Evolutionary conservation across 305 asterid genomes (phyloP), one percentile per base, ranked within the genome.

Genomic region (Plantago rigida): DNA sequence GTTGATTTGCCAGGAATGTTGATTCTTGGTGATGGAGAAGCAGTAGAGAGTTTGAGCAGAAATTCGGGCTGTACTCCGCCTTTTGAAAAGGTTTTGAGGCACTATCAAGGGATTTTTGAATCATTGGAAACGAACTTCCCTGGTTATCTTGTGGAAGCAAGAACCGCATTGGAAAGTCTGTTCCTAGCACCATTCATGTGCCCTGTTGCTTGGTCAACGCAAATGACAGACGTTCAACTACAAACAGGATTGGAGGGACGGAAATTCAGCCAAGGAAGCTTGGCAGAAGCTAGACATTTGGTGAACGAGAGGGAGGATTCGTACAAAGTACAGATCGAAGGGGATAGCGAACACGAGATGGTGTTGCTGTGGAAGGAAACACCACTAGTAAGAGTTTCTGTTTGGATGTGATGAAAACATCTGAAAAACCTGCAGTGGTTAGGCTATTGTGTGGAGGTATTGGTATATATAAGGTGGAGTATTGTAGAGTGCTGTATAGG

Each of bases 21-120:
- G 58, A 72, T 69, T 62, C 71, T 82, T 51, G 92, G 89, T 14
- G 87, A 89, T 65, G 97, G 94, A 60, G 95, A 81, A 76, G 68
- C 73, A 3, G 66, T 56, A 69, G 83, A 74, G 26, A 41, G 45
- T 56, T 12, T 48, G 9, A 50, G 58, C 14, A 54, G 53, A 22
- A 57, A 56, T 29, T 48, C 64, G 0, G 67, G 69, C 13, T 82
- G 63, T 51, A 36, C 77, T 44, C 75, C 81, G 4, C 79, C 71
- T 64, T 84, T 84, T 56, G 78, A 81, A 62, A 54, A 58, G 51
- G 66, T 73, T 17, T 46, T 78, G 51, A 71, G 63, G 24, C 84
- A 80, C 67, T 84, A 80, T 69, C 81, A 77, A 51, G 82, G 84
- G 7, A 15, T 84, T 4, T 75, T 82, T 19, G 92, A 86, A 17